A percentile compares a stretch with the other conserved stretches of the same genome.
Evolutionary conservation across 106 monocot genomes (phyloP).

Genomic region (Dactylorhiza incarnata): DNA sequence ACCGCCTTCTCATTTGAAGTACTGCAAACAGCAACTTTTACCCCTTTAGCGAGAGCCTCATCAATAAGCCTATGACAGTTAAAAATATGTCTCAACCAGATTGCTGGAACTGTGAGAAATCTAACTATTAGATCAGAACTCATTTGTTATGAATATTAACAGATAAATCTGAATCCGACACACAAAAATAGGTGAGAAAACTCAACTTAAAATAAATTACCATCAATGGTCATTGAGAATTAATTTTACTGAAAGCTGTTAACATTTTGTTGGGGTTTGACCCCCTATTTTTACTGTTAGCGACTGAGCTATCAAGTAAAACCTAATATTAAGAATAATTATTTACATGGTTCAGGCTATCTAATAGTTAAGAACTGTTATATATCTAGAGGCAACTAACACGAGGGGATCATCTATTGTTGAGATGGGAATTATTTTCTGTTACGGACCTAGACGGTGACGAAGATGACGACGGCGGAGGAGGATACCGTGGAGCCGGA

Average conservation of each 20-base stretch:
- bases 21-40: constrained; percentile 98
- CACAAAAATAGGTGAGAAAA: neutral
- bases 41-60: constrained; percentile 64
- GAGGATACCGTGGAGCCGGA: too few relatives aligned
- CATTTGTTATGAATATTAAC: neutral
- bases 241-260: neutral
- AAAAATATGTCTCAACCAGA: neutral
- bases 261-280: neutral
- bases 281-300: neutral
- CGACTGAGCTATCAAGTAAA: neutral
- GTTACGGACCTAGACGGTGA: too few relatives aligned
- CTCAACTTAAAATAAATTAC: neutral
- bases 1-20: constrained; percentile 99
- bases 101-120: neutral
- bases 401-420: neutral
- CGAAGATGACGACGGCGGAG: too few relatives aligned
- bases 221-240: neutral
- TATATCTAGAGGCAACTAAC: neutral
- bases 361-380: neutral
- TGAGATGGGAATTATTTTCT: too few relatives aligned
- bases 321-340: neutral
- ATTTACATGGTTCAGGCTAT: neutral
- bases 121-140: constrained; percentile 5
- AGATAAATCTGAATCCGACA: neutral
- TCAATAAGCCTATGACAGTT: constrained; percentile 60